These are phyloP conservation scores for Hortaea werneckii DNA, from an alignment of 2,329 filamentous ascomycete genomes.

Conservation along the genomic window DNA sequence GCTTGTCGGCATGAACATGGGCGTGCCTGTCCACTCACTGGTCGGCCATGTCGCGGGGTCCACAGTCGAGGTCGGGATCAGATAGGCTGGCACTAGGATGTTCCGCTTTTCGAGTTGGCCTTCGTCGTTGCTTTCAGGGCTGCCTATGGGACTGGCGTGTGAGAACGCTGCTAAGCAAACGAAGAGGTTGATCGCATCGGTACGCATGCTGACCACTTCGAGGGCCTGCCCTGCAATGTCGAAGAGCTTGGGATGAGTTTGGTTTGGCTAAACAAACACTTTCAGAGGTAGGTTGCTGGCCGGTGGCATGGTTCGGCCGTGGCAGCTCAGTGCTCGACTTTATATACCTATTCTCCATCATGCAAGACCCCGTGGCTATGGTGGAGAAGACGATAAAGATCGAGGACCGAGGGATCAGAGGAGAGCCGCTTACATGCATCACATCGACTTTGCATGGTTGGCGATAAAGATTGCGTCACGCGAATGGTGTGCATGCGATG, in stretches of 20 bases:
- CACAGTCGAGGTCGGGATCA: conserved; percentile 2
- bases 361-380: neutral
- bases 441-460: too few species aligned
- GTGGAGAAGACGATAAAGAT: neutral
- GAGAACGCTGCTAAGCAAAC: neutral
- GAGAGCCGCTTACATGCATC: neutral
- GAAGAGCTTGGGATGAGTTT: neutral
- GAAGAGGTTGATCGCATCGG: neutral
- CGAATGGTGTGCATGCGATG: too few species aligned
- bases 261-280: neutral
- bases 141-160: conserved; percentile 2
- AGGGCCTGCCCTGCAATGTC: neutral
- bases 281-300: neutral
- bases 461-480: too few species aligned
- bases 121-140: neutral
- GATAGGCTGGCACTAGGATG: conserved; percentile 4
- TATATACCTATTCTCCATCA: neutral
- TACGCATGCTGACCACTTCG: neutral
- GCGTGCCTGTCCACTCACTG: conserved; percentile 1
- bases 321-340: neutral
- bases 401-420: neutral
- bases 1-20: conserved; percentile 1
- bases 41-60: conserved; percentile 2
- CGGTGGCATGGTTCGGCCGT: neutral
- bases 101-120: conserved; percentile 1